A percentile compares a stretch with the other conserved stretches of the same genome.
Conservation (phyloP, 2,329 filamentous ascomycete genomes). For the Lasiodiplodia sp. region DNA sequence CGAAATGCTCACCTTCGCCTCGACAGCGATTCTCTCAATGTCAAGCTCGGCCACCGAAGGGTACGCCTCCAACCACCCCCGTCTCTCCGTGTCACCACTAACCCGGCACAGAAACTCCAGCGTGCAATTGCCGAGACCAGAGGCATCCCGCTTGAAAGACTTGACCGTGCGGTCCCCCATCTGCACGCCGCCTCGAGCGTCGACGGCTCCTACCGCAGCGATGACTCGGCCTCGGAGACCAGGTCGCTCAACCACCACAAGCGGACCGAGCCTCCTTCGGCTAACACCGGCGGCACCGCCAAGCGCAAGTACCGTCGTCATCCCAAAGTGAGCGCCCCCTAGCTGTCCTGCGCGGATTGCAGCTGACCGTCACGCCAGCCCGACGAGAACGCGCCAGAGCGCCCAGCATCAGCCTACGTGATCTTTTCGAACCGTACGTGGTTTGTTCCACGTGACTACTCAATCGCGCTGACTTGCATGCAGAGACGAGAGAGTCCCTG, state of each 20-base stretch:
- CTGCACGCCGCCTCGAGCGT: slow-evolving; percentile 42
- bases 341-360: background rate
- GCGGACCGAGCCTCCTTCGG: slow-evolving; percentile 50
- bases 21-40: slow-evolving; percentile 71
- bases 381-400: slow-evolving; percentile 80
- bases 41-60: slow-evolving; percentile 82
- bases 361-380: slow-evolving; percentile 55
- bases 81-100: background rate
- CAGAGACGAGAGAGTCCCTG: slow-evolving; percentile 78
- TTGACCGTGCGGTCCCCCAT: slow-evolving; percentile 20
- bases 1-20: slow-evolving; percentile 25
- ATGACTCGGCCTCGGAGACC: slow-evolving; percentile 58
- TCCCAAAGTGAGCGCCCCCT: slow-evolving; percentile 68
- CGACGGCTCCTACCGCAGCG: slow-evolving; percentile 65
- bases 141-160: slow-evolving; percentile 53
- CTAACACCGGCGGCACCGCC: slow-evolving; percentile 39
- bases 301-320: slow-evolving; percentile 82
- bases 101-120: slow-evolving; percentile 72
- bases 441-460: background rate
- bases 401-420: slow-evolving; percentile 83
- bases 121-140: slow-evolving; percentile 78
- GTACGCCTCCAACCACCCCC: slow-evolving; percentile 56
- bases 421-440: slow-evolving; percentile 82
- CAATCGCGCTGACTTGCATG: background rate
- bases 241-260: slow-evolving; percentile 50